Evolutionary conservation across 257 asterid genomes (phyloP), one percentile per base, ranked within the genome.

Genomic region (Misopates orontium): DNA sequence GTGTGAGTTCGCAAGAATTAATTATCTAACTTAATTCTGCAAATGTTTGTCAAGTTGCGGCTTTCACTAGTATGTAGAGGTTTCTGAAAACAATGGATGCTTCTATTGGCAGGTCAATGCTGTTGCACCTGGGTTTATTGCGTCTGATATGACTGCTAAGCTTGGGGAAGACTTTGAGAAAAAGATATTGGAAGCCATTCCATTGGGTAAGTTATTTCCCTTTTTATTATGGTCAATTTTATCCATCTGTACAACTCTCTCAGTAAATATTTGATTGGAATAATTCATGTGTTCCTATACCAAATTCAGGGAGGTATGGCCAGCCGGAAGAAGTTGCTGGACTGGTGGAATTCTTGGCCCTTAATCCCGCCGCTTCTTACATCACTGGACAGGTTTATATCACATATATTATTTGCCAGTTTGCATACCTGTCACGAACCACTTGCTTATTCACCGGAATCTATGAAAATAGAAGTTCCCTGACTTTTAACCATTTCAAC

Each of bases 331-430:
- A 83, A 67, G 82, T 80, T 17, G 89, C 86, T 53, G 89, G 85
- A 55, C 74, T 77, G 22, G 77, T 78, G 18, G 86, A 83, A 41
- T 83, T 83, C 84, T 66, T 83, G 77, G 89, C 89, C 24, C 82
- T 80, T 40, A 75, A 50, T 68, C 86, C 79, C 23, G 84, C 97
- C 1, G 95, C 98, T 67, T 67, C 77, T 70, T 92, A 92, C 70
- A 89, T 92, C 73, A 92, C 98, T 39, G 97, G 98, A 77, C 98
- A 89, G 97, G 97, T 92, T 54, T 53, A 17, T 60, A 57, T 55
- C 41, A 44, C 52, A 16, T 65, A 60, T n/a, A 39, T 13, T 41
- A 44, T 44, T 12, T 18, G 19, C 48, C 14, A 2, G 42, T 45
- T n/a, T 14, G 51, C 51, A 42, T 42, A 3, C 11, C 5, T 52